Evolutionary conservation across 1,284 basidiomycete species (phyloP).

Genomic region (Ceratobasidium sp.): DNA sequence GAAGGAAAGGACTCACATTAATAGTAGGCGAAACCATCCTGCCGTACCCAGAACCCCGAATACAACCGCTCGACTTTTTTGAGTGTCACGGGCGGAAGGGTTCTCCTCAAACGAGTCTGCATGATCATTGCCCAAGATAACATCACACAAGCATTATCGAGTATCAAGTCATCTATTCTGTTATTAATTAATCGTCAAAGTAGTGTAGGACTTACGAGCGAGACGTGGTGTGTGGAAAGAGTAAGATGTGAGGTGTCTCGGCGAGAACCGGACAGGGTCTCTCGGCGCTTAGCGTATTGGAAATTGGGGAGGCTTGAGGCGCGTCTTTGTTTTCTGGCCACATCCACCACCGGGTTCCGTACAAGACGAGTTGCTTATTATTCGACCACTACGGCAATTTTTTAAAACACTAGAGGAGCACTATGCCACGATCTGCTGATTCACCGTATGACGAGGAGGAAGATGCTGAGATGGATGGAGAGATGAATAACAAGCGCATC

Average conservation of each 20-base stretch:
- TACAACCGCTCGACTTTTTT: slow-evolving; percentile 21
- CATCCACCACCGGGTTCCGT: background rate
- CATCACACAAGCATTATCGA: background rate
- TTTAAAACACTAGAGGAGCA: slow-evolving; percentile 38
- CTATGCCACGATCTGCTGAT: slow-evolving; percentile 35
- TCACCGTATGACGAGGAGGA: slow-evolving; percentile 76
- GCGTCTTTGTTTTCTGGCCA: slow-evolving; percentile 28
- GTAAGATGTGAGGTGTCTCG: slow-evolving; percentile 20
- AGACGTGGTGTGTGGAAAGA: slow-evolving; percentile 8
- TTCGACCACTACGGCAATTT: background rate
- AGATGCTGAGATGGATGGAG: slow-evolving; percentile 84
- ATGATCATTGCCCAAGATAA: background rate
- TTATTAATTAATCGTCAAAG: background rate
- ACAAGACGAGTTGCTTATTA: background rate
- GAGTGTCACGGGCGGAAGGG: background rate
- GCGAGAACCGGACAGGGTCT: slow-evolving; percentile 44
- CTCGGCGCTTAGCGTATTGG: slow-evolving; percentile 40
- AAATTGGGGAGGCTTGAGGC: slow-evolving; percentile 12
- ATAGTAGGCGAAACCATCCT: slow-evolving; percentile 33
- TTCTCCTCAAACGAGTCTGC: slow-evolving; percentile 10
- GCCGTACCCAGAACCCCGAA: slow-evolving; percentile 26
- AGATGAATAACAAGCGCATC: slow-evolving; percentile 91
- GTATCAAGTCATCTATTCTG: background rate
- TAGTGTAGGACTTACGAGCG: slow-evolving; percentile 17
- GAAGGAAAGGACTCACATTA: slow-evolving; percentile 20